phyloP scores from a whole-genome alignment of 1,139 yeast genomes.

The Magnusiomyces suaveolens region DNA sequence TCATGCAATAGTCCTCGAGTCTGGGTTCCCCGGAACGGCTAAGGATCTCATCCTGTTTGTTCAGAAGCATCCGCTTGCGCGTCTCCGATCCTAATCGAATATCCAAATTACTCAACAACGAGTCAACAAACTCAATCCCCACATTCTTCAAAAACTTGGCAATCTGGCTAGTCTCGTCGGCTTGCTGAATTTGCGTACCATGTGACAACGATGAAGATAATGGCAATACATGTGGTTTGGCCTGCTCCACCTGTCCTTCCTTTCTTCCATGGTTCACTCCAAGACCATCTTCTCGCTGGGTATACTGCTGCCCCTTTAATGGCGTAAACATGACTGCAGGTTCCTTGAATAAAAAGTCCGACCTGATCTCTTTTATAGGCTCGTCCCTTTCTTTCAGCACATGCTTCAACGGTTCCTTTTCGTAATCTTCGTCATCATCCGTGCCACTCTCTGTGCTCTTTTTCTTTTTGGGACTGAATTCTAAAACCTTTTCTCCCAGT shows the following conservation, averaged over 20 bases:
- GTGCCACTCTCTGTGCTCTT: not conserved
- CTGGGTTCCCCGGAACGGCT: slow-evolving; percentile 12
- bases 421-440: not conserved
- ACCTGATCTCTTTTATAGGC: too few relatives aligned
- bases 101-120: slow-evolving; percentile 20
- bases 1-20: slow-evolving; percentile 22
- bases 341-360: too few relatives aligned
- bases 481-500: slow-evolving; percentile 7
- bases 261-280: slow-evolving; percentile 55
- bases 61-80: not conserved
- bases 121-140: slow-evolving; percentile 30
- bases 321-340: not conserved
- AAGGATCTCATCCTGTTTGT: not conserved
- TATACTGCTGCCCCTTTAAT: slow-evolving; percentile 40
- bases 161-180: slow-evolving; percentile 18
- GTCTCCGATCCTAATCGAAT: not conserved
- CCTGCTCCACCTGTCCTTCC: not conserved
- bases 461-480: slow-evolving; percentile 12
- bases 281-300: slow-evolving; percentile 48
- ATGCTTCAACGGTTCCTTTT: too few relatives aligned
- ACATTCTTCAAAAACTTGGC: slow-evolving; percentile 27
- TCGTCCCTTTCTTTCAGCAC: too few relatives aligned
- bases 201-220: not conserved
- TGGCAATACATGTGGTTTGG: not conserved
- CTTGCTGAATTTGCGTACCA: slow-evolving; percentile 1